Conservation (phyloP, 2,329 filamentous ascomycete genomes). For the Cylindrodendrum hubeiense region DNA sequence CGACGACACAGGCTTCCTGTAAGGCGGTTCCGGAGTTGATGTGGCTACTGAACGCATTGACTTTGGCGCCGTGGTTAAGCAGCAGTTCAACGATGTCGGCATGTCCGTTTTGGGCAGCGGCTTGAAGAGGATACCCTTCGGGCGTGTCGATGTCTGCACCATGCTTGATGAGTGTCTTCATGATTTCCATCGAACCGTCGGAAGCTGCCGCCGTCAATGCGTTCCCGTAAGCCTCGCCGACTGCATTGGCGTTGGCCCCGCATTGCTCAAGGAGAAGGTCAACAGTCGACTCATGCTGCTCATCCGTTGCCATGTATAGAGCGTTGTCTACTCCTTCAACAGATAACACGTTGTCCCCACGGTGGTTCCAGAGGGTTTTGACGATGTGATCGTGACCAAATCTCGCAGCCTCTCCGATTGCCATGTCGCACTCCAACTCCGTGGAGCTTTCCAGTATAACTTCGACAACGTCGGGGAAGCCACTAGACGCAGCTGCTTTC, state of each 20-base stretch:
- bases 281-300: constrained; percentile 12
- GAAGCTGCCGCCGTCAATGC: constrained; percentile 22
- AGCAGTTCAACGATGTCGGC: constrained; percentile 15
- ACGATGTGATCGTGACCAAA: too few species aligned
- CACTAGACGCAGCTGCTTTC: too few species aligned
- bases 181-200: constrained; percentile 8
- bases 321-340: constrained; percentile 2
- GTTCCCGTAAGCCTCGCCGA: constrained; percentile 19
- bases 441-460: too few species aligned
- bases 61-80: constrained; percentile 1
- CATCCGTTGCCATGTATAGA: constrained; percentile 15
- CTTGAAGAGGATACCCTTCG: constrained; percentile 17
- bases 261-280: constrained; percentile 16
- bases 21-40: constrained; percentile 1
- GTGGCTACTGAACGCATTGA: constrained; percentile 10
- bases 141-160: constrained; percentile 13
- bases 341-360: too few species aligned
- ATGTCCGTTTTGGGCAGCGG: constrained; percentile 16
- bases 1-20: constrained; percentile 16
- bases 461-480: too few species aligned
- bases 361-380: too few species aligned
- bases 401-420: too few species aligned
- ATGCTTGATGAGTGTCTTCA: constrained; percentile 6
- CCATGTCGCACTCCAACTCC: too few species aligned
- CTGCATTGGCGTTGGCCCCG: constrained; percentile 12